phyloP scores from a whole-genome alignment of 2,329 filamentous ascomycete genomes.

The Fusarium hainanense region DNA sequence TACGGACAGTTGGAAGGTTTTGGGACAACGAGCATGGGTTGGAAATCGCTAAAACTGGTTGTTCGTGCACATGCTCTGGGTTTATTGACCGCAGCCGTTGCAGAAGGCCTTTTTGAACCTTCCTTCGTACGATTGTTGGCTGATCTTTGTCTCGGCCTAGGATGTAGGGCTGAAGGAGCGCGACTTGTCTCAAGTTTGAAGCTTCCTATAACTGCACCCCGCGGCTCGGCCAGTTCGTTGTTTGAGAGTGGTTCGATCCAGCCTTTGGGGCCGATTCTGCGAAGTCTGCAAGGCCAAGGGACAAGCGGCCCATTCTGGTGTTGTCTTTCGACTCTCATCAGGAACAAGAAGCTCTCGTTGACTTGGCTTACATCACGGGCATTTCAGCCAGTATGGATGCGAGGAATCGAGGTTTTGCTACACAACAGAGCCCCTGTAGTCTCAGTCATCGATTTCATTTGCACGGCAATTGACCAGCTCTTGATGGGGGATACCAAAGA shows the following conservation, averaged over 20 bases:
- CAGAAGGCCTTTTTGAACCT: constrained; percentile 48
- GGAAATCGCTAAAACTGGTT: constrained; percentile 50
- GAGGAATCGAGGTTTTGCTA: constrained; percentile 42
- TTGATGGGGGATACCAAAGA: constrained; percentile 18
- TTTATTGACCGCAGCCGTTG: constrained; percentile 46
- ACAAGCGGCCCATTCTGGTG: constrained; percentile 33
- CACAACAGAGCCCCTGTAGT: constrained; percentile 36
- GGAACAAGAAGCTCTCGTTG: constrained; percentile 33
- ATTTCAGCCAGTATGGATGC: constrained; percentile 45
- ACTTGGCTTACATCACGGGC: constrained; percentile 42
- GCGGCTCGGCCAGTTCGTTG: constrained; percentile 23
- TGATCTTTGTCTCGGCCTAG: constrained; percentile 46
- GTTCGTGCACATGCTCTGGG: constrained; percentile 49
- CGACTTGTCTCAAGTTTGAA: constrained; percentile 39
- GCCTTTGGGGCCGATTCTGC: constrained; percentile 39
- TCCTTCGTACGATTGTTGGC: constrained; percentile 45
- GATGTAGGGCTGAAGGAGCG: constrained; percentile 46
- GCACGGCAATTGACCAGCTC: constrained; percentile 41
- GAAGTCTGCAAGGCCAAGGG: constrained; percentile 10
- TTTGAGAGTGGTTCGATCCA: constrained; percentile 34
- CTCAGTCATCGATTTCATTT: constrained; percentile 41
- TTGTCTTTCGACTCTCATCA: constrained; percentile 41
- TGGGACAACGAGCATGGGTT: constrained; percentile 46
- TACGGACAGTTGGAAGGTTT: constrained; percentile 52
- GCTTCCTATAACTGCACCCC: constrained; percentile 29